Base-by-base conservation (phyloP, 257 asterid genomes). In the Lycium ferocissimum region DNA sequence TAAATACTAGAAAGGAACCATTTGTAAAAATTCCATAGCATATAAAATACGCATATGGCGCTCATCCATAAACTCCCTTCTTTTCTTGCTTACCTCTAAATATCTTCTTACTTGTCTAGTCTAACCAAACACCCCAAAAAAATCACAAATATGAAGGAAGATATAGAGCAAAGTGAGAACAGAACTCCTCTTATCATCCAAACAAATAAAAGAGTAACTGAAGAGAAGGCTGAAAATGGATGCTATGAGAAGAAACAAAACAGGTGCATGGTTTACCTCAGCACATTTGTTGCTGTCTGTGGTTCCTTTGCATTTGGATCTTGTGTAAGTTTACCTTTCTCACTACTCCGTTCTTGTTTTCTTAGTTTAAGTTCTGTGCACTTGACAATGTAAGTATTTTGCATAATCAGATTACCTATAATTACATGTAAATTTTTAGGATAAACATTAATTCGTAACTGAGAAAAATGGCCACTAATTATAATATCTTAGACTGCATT, bases 251-350 rank as follows among this genome's bases (percentile, higher is more conserved):
- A 49, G 89, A 88, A 90, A 71, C 97, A 92, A 83, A 90, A 90
- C 4, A 91, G 93, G 84, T 92, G 88, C 89, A 94, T 96, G 98
- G 93, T 95, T 63, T 95, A 93, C 84, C 87, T 95, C 84, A 91
- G 89, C 72, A 96, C 98, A 22, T 89, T 92, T 22, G 93, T 95
- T 43, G 98, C 98, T 35, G 96, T 93, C 62, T 97, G 98, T 81
- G 98, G 99, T 45, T 93, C 98, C 54, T 97, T 87, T 67, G 91
- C 96, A 17, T 97, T 95, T 69, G 99, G 99, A 85, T 88, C 94
- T 67, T 95, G 98, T 79, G 98, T 95, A 94, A 56, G 93, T 88
- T 80, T 69, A 8, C 65, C 20, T 2, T 45, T 43, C 20, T 33
- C 3, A 26, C 43, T 65, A 65, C 8, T 65, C 6, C 18, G 33